Evolutionary conservation across 2,329 filamentous ascomycete species (phyloP).

Genomic region (Fusarium transvaalense): DNA sequence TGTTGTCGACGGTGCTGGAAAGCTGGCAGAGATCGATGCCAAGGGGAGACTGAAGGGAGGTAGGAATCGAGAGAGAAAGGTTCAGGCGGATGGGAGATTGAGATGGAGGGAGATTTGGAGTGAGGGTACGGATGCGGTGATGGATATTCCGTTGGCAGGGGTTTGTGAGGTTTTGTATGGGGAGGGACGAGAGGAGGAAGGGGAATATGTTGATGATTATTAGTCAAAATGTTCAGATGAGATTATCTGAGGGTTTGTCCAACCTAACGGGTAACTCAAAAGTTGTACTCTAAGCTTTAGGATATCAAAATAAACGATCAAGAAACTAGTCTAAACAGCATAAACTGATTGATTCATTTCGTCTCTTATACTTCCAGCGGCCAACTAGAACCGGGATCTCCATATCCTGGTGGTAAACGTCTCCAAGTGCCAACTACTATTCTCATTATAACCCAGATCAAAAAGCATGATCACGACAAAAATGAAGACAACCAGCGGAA

Average conservation of each 20-base stretch:
- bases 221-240: background rate
- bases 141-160: constrained; percentile 95
- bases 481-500: constrained; percentile 11
- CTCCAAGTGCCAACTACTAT: constrained; percentile 10
- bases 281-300: too few relatives aligned
- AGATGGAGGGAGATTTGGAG: constrained; percentile 91
- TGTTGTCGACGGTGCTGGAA: constrained; percentile 89
- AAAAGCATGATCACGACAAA: constrained; percentile 4
- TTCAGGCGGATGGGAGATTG: constrained; percentile 55
- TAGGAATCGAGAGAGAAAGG: constrained; percentile 54
- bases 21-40: constrained; percentile 84
- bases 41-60: constrained; percentile 67
- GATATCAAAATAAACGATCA: too few relatives aligned
- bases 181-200: constrained; percentile 57
- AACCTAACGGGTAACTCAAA: too few relatives aligned
- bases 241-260: background rate
- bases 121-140: constrained; percentile 93
- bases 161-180: constrained; percentile 96
- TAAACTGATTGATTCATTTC: too few relatives aligned
- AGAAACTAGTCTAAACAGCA: too few relatives aligned
- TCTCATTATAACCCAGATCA: constrained; percentile 15
- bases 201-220: constrained; percentile 32
- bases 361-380: too few relatives aligned
- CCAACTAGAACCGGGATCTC: background rate
- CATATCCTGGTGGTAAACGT: constrained; percentile 4